Evolutionary conservation across 192 early-diverging fungal genomes (phyloP), one percentile per base, ranked within the genome.

Genomic region (Coemansia furcata): DNA sequence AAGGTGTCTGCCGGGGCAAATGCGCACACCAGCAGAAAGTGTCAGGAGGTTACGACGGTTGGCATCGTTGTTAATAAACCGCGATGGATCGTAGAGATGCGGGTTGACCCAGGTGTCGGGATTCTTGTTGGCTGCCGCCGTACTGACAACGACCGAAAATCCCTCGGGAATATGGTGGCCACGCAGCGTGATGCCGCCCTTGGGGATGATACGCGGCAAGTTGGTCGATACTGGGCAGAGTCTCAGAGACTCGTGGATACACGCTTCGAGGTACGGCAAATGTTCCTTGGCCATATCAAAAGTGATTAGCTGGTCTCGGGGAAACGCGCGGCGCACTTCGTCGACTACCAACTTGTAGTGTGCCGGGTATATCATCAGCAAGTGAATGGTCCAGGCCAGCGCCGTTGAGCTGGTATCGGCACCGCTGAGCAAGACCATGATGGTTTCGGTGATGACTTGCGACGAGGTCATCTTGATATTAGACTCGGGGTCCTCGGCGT

Each of bases 231-330:
- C 72, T 17, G 80, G 71, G 35, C 72, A 70, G 10, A 83, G 15
- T 2, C 80, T 72, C 63, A 83, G 59, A 44, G 76, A 68, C 63
- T 83, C 80, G 29, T 62, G 60, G 15, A 83, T 64, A 37, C 69
- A 74, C 3, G 80, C 80, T 30, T 83, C 76, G 14, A 83, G 61
- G 35, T 72, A 74, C 4, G 76, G 80, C 58, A 54, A 57, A 1
- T 47, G 58, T 11, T 19, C 26, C 50, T 64, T 72, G 35, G 72
- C 80, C 68, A 67, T 63, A 26, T 68, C 66, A 39, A 64, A 71
- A 0, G 74, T 67, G 4, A 82, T 54, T 26, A 68, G 19, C n/a
- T 73, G 61, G 43, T 59, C 60, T 1, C 4, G 8, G 14, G 50
- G 12, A 40, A 83, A 78, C 1, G 42, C 63, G 3, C 33, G 2